Evolutionary conservation across 2,329 filamentous ascomycete genomes (phyloP).

Genomic region (Aspergillus latus): DNA sequence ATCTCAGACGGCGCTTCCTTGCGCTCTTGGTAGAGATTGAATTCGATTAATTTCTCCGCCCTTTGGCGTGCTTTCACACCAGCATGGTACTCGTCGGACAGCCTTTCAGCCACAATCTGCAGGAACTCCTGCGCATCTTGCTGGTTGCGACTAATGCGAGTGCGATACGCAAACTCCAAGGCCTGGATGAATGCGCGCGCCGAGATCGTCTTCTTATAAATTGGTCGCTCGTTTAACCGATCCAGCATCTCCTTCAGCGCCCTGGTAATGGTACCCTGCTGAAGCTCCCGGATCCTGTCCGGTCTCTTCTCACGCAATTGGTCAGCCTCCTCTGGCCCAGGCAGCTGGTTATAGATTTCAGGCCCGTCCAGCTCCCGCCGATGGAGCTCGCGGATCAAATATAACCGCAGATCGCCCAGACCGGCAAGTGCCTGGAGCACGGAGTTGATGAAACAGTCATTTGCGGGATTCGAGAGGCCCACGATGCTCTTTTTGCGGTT

Average conservation of each 20-base stretch:
- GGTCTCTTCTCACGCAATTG: slow-evolving; percentile 39
- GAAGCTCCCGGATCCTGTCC: slow-evolving; percentile 60
- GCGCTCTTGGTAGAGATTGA: slow-evolving; percentile 18
- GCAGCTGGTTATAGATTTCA: slow-evolving; percentile 69
- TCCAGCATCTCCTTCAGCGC: slow-evolving; percentile 92
- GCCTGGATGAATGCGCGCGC: slow-evolving; percentile 80
- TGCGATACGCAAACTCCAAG: slow-evolving; percentile 81
- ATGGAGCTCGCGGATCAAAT: slow-evolving; percentile 89
- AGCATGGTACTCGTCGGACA: slow-evolving; percentile 92
- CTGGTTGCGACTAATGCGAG: slow-evolving; percentile 88
- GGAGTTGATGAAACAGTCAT: slow-evolving; percentile 97
- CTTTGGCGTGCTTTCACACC: slow-evolving; percentile 68
- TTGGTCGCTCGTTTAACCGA: slow-evolving; percentile 85
- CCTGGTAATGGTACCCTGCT: slow-evolving; percentile 77
- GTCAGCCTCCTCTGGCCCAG: slow-evolving; percentile 38
- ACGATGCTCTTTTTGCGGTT: slow-evolving; percentile 83
- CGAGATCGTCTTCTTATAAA: slow-evolving; percentile 90
- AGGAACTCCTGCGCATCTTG: slow-evolving; percentile 98
- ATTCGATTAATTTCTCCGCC: slow-evolving; percentile 27
- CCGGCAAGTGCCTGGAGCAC: slow-evolving; percentile 91
- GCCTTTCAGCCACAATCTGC: slow-evolving; percentile 85
- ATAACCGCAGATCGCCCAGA: slow-evolving; percentile 81
- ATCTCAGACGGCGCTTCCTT: slow-evolving; percentile 27
- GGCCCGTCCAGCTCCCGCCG: slow-evolving; percentile 75
- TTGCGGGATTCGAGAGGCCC: slow-evolving; percentile 84